Evolutionary conservation across 805 yeast genomes (phyloP).

Genomic region (Cyberlindnera mycetangii): DNA sequence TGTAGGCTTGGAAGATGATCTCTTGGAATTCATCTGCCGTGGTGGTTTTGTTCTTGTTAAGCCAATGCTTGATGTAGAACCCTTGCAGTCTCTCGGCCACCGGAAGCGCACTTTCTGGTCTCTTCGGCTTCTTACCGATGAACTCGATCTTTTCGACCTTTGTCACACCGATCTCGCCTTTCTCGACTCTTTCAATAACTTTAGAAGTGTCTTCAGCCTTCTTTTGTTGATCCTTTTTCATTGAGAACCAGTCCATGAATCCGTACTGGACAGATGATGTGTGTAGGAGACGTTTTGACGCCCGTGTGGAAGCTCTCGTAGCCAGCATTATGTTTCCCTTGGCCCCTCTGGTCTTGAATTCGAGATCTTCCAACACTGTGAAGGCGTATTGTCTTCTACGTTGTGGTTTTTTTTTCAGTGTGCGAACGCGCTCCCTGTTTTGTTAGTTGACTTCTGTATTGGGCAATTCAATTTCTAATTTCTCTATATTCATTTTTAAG

Average conservation of each 20-base stretch:
- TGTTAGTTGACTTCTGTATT: slow-evolving; percentile 16
- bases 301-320: slow-evolving; percentile 6
- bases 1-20: slow-evolving; percentile 21
- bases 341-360: too few species aligned
- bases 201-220: slow-evolving; percentile 28
- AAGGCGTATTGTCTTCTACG: too few species aligned
- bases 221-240: slow-evolving; percentile 29
- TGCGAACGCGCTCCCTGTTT: not conserved
- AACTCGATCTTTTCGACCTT: slow-evolving; percentile 27
- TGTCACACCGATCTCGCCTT: slow-evolving; percentile 25
- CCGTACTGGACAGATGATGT: slow-evolving; percentile 27
- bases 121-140: slow-evolving; percentile 22
- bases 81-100: slow-evolving; percentile 22
- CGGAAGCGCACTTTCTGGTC: slow-evolving; percentile 11
- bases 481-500: too few species aligned
- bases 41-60: slow-evolving; percentile 25
- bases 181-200: slow-evolving; percentile 36
- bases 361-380: too few species aligned
- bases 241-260: slow-evolving; percentile 40
- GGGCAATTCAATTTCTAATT: slow-evolving; percentile 4
- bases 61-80: slow-evolving; percentile 36
- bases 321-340: slow-evolving; percentile 4
- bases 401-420: not conserved
- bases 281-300: slow-evolving; percentile 25
- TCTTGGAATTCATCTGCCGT: slow-evolving; percentile 28